Evolutionary conservation across 176 grass and related monocot species (phyloP).

Genomic region (Echinochloa phyllopogon): DNA sequence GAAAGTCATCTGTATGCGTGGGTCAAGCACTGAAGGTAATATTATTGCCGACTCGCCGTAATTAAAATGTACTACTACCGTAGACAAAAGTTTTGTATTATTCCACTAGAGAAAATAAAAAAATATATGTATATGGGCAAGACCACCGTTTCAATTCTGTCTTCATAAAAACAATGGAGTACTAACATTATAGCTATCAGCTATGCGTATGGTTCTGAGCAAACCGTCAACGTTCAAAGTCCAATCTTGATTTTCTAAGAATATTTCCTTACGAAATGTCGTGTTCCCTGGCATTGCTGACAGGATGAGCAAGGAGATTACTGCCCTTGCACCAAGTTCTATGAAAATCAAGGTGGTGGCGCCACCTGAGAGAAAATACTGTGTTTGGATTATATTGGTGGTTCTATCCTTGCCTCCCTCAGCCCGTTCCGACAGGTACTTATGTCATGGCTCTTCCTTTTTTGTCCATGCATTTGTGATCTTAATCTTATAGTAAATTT

Average conservation of each 20-base stretch:
- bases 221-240: neutral
- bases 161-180: neutral
- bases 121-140: no score
- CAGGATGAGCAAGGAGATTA: slow-evolving; percentile 63
- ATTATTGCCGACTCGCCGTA: neutral
- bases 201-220: neutral
- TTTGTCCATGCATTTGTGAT: no score
- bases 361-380: slow-evolving; percentile 53
- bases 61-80: neutral
- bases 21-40: neutral
- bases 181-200: no score
- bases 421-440: no score
- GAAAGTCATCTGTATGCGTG: neutral
- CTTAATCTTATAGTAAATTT: no score
- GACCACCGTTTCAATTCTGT: neutral
- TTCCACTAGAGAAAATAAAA: neutral
- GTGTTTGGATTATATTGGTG: slow-evolving; percentile 60
- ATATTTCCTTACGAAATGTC: no score
- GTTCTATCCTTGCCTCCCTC: slow-evolving; percentile 55
- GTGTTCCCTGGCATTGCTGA: slow-evolving; percentile 51
- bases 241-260: no score
- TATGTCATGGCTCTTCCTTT: no score
- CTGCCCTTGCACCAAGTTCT: slow-evolving; percentile 50
- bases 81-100: neutral
- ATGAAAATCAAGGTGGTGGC: slow-evolving; percentile 63